Evolutionary conservation across 2,329 filamentous ascomycete species (phyloP).

Genomic region (Gliomastix tumulicola): DNA sequence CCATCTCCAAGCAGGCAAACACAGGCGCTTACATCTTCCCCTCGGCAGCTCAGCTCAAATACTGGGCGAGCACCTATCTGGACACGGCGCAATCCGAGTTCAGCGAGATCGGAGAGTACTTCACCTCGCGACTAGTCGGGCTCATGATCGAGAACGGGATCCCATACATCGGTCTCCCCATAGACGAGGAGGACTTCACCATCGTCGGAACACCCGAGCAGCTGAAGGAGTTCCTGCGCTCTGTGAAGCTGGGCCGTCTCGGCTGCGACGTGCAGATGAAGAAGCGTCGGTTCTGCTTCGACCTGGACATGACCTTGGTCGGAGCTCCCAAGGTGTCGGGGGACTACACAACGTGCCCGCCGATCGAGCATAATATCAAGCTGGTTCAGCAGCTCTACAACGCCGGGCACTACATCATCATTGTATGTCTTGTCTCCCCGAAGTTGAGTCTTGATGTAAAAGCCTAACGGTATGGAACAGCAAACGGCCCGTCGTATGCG

Average conservation of each 20-base stretch:
- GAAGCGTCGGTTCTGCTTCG: conserved; percentile 21
- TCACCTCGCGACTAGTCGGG: conserved; percentile 16
- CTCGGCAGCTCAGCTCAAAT: conserved; percentile 12
- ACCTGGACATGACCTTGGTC: conserved; percentile 20
- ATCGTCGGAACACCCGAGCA: conserved; percentile 19
- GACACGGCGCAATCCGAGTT: conserved; percentile 11
- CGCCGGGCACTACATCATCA: conserved; percentile 21
- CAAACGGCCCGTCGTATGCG: conserved; percentile 18
- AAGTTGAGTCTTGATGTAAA: too few relatives aligned
- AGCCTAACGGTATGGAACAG: too few relatives aligned
- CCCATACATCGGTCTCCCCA: conserved; percentile 14
- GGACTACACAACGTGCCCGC: conserved; percentile 19
- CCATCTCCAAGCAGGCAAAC: conserved; percentile 19
- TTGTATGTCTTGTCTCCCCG: too few relatives aligned
- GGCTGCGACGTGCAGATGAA: conserved; percentile 14
- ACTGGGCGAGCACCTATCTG: conserved; percentile 13
- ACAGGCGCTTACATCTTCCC: conserved; percentile 19
- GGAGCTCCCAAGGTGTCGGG: conserved; percentile 15
- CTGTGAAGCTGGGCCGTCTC: conserved; percentile 9
- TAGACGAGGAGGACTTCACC: conserved; percentile 14
- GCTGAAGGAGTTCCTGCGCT: conserved; percentile 15
- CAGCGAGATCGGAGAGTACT: conserved; percentile 16
- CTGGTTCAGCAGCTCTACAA: conserved; percentile 17
- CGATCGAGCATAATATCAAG: conserved; percentile 17
- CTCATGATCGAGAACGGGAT: conserved; percentile 15